Evolutionary conservation across 495 filamentous ascomycete species (phyloP), one percentile per base, ranked within the genome.

Genomic region (Apiosordaria backusii): DNA sequence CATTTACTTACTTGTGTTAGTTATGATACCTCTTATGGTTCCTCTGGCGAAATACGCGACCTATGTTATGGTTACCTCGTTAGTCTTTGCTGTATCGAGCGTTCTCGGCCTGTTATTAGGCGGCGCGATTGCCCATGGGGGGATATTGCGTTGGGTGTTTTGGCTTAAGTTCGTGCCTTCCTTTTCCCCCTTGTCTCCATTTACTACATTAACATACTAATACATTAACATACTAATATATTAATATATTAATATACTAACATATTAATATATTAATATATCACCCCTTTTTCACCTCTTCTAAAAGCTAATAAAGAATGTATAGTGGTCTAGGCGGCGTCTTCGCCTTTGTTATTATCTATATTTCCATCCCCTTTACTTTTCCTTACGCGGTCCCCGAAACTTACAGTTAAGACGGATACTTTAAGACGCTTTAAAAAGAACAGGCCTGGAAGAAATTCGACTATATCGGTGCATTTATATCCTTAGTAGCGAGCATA

Each of bases 1-100:
- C 13, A 79, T 84, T 16, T 87, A 83, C 65, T 76, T 83, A 1
- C 65, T 88, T n/a, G 70, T 77, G 29, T 77, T 79, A 1, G 74
- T 85, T 15, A 80, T 86, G 58, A 65, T 77, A 16, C 78, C 81
- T 1, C 76, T 81, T 26, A 72, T 87, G 40, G 78, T 83, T 1
- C 80, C 86, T 1, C 74, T 71, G 35, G 69, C 76, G 7, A 76
- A 82, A 67, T 76, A 81, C 61, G 78, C 76, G 4, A 78, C 69
- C 5, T 83, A 79, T 63, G 79, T 81, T 4, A 81, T 71, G 18
- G 74, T 85, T 26, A 76, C 84, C 60, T 80, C 82, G 23, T 72
- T 78, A 19, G 78, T 81, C 16, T 79, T 81, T 57, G 79, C 76
- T n/a, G 60, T 84, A 9, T 77, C 79, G 7, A 78, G 76, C 60